phyloP scores from a whole-genome alignment of 164 flowering plant genomes.

The Nymphaea colorata region DNA sequence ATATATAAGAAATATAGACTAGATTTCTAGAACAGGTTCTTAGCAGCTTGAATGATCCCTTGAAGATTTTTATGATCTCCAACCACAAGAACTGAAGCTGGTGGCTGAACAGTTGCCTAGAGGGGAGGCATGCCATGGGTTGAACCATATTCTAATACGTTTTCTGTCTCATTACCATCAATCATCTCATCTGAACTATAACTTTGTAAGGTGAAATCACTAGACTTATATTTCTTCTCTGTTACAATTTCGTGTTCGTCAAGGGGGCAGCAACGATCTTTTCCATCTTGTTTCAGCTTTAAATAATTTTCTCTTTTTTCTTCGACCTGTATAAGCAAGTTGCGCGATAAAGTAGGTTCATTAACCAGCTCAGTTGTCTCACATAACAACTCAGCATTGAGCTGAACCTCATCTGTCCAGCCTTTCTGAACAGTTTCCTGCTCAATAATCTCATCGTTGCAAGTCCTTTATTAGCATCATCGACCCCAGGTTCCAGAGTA shows the following conservation, averaged over 20 bases:
- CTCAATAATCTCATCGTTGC: background rate
- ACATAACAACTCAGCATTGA: conserved; percentile 8
- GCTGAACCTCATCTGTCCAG: background rate
- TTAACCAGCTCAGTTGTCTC: conserved; percentile 12
- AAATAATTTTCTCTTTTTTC: background rate
- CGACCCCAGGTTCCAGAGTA: background rate
- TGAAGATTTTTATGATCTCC: too few relatives aligned
- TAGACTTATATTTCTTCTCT: background rate
- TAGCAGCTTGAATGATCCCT: too few relatives aligned
- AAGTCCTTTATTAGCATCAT: background rate
- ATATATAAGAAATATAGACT: too few relatives aligned
- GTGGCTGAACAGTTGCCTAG: too few relatives aligned
- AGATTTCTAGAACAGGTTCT: too few relatives aligned
- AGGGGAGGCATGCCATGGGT: too few relatives aligned
- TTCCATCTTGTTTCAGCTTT: background rate
- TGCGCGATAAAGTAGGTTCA: conserved; percentile 8
- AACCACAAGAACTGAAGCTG: too few relatives aligned
- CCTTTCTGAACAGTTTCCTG: background rate
- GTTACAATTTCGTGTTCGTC: background rate
- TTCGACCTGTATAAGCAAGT: background rate
- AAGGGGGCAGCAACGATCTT: background rate
- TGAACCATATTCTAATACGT: background rate
- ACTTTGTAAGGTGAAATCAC: background rate
- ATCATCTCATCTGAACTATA: background rate
- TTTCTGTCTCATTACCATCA: background rate